A percentile compares a stretch with the other conserved stretches of the same genome.
Conservation (phyloP, 2,329 filamentous ascomycete species). For the Xylariaceae sp. region DNA sequence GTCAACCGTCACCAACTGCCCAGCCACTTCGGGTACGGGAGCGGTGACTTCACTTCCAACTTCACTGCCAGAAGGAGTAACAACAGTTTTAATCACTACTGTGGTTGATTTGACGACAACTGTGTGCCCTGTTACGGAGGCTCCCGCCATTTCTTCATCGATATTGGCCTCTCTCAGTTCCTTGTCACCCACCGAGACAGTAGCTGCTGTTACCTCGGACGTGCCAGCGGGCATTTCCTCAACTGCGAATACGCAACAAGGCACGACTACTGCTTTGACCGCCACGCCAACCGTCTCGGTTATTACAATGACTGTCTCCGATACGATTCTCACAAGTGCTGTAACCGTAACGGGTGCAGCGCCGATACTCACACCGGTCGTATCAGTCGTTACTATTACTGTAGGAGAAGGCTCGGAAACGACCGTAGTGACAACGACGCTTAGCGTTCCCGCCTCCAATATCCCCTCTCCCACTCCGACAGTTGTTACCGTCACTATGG, state of each 20-base stretch:
- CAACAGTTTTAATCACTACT: constrained; percentile 38
- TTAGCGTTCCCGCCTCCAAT: constrained; percentile 14
- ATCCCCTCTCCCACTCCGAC: neutral
- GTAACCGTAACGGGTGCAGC: constrained; percentile 7
- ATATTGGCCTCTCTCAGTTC: constrained; percentile 34
- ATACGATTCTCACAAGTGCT: constrained; percentile 20
- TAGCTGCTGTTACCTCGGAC: no score
- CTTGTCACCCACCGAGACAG: constrained; percentile 5
- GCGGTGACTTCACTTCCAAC: constrained; percentile 25
- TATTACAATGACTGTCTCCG: constrained; percentile 24
- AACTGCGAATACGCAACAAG: constrained; percentile 5
- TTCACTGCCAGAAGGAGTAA: constrained; percentile 30
- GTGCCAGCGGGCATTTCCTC: constrained; percentile 17
- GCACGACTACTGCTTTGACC: neutral
- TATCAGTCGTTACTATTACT: constrained; percentile 30
- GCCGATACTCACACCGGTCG: constrained; percentile 7
- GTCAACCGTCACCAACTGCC: constrained; percentile 38
- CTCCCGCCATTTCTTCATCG: constrained; percentile 35
- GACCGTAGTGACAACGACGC: constrained; percentile 16
- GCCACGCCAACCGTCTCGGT: constrained; percentile 11
- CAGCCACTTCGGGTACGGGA: constrained; percentile 33
- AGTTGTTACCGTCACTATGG: constrained; percentile 30
- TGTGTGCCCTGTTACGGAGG: constrained; percentile 40
- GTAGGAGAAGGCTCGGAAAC: constrained; percentile 15
- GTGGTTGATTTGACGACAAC: constrained; percentile 41